A percentile compares a stretch with the other conserved stretches of the same genome.
These are phyloP conservation scores for Onygena corvina DNA, from an alignment of 2,329 filamentous ascomycete genomes.

Conservation along the genomic window DNA sequence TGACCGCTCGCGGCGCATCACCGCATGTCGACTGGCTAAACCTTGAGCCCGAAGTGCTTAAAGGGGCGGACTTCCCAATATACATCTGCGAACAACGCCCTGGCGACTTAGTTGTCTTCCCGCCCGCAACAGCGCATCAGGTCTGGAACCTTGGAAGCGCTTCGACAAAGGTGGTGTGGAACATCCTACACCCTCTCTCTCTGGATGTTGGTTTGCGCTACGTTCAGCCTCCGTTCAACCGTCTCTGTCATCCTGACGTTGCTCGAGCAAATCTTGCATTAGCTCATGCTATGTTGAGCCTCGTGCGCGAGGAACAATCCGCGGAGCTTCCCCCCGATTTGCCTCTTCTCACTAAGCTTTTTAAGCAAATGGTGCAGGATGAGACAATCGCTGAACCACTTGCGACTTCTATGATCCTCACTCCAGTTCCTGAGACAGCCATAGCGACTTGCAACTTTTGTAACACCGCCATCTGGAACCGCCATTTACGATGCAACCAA, in stretches of 20 bases:
- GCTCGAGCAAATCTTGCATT: conserved; percentile 23
- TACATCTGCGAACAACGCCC: conserved; percentile 26
- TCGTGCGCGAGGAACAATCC: conserved; percentile 17
- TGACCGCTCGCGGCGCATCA: conserved; percentile 24
- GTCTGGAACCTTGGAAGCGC: conserved; percentile 27
- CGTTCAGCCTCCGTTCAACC: conserved; percentile 27
- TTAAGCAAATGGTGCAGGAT: conserved; percentile 25
- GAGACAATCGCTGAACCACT: conserved; percentile 21
- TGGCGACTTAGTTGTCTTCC: conserved; percentile 28
- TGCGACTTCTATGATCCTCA: conserved; percentile 19
- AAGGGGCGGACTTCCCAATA: conserved; percentile 26
- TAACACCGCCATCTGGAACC: conserved; percentile 30
- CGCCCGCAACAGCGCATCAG: conserved; percentile 28
- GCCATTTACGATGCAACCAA: conserved; percentile 27
- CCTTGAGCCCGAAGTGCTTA: conserved; percentile 21
- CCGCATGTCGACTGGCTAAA: conserved; percentile 29
- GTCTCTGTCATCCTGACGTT: conserved; percentile 26
- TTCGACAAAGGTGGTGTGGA: conserved; percentile 29
- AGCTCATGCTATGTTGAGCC: conserved; percentile 24
- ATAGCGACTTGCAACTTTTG: conserved; percentile 30
- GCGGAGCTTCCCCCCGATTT: conserved; percentile 20
- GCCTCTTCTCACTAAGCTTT: conserved; percentile 21
- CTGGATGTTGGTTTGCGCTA: conserved; percentile 26
- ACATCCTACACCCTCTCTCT: conserved; percentile 27
- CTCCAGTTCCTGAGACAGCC: conserved; percentile 23